Conservation (phyloP, 495 filamentous ascomycete genomes). For the Aspergillus leporis region DNA sequence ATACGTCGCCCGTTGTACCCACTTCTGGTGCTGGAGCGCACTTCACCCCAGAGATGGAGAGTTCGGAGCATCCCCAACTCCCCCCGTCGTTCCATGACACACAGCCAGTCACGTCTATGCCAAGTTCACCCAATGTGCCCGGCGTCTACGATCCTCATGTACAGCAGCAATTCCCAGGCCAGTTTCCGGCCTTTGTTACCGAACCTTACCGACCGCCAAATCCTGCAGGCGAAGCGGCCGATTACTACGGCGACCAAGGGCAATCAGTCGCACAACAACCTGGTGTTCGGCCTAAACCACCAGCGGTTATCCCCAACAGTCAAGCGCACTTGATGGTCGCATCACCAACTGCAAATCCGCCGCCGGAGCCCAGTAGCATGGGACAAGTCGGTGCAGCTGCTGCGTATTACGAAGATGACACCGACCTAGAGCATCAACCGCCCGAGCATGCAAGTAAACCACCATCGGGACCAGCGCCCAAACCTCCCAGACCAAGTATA, state of each 20-base stretch:
- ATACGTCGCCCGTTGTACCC: constrained; percentile 27
- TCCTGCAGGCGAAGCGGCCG: constrained; percentile 59
- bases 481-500: constrained; percentile 32
- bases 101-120: constrained; percentile 22
- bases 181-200: constrained; percentile 47
- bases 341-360: constrained; percentile 46
- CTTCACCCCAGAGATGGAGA: background rate
- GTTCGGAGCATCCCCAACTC: constrained; percentile 4
- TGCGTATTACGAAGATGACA: constrained; percentile 40
- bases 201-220: constrained; percentile 55
- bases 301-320: constrained; percentile 53
- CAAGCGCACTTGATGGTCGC: constrained; percentile 53
- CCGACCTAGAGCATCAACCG: constrained; percentile 17
- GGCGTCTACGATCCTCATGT: constrained; percentile 52
- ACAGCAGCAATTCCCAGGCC: constrained; percentile 59
- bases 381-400: constrained; percentile 54
- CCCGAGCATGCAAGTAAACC: constrained; percentile 12
- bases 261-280: constrained; percentile 63
- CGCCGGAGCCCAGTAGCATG: constrained; percentile 53
- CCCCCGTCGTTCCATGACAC: constrained; percentile 6
- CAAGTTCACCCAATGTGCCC: constrained; percentile 24
- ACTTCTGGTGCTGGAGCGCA: constrained; percentile 21
- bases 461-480: constrained; percentile 20
- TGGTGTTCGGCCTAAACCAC: constrained; percentile 54
- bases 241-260: constrained; percentile 67